Evolutionary conservation across 345 rosid species (phyloP).

Genomic region (Viola odorata): DNA sequence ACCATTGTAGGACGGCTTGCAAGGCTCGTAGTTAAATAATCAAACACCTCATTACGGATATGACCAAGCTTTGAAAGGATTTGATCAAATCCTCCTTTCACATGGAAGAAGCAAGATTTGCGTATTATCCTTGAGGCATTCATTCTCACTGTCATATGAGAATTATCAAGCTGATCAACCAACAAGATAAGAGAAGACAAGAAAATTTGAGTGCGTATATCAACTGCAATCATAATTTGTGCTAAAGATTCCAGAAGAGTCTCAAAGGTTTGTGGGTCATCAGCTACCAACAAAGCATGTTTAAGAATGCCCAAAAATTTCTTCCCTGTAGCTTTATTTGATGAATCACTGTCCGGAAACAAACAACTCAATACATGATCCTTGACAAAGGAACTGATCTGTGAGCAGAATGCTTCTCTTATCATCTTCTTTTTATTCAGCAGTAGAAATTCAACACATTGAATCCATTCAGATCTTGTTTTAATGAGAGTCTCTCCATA

Average conservation of each 20-base stretch:
- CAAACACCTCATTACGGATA: conserved; percentile 58
- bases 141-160: conserved; percentile 56
- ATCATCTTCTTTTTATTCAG: conserved; percentile 57
- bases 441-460: conserved; percentile 56
- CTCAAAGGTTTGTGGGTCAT: conserved; percentile 60
- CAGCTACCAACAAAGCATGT: conserved; percentile 47
- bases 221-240: conserved; percentile 69
- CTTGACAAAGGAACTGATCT: conserved; percentile 58
- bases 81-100: conserved; percentile 65
- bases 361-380: conserved; percentile 42
- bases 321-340: conserved; percentile 35
- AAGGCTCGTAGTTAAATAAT: conserved; percentile 57
- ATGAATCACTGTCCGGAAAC: conserved; percentile 41
- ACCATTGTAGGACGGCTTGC: conserved; percentile 56
- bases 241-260: conserved; percentile 73
- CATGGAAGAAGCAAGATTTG: conserved; percentile 64
- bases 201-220: conserved; percentile 60
- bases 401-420: conserved; percentile 83
- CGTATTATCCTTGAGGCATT: conserved; percentile 65
- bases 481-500: conserved; percentile 39
- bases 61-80: conserved; percentile 54
- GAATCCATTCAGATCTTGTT: conserved; percentile 60
- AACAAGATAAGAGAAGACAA: conserved; percentile 56
- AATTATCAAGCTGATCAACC: conserved; percentile 86
- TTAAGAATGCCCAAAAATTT: conserved; percentile 53